Evolutionary conservation across 192 early-diverging fungal species (phyloP).

Genomic region (Neocallimastix lanati): DNA sequence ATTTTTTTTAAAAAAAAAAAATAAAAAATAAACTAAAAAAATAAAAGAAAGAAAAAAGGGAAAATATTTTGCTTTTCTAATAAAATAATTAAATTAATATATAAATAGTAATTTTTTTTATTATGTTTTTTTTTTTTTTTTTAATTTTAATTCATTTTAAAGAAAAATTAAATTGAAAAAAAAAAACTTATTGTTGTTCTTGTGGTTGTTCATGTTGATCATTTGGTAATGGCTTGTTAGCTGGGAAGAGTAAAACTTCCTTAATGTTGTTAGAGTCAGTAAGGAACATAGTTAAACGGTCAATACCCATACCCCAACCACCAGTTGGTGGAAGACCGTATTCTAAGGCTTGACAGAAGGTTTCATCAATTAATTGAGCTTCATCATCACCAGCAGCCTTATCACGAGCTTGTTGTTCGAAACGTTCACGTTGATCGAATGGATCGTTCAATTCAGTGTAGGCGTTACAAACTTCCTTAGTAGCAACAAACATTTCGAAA

Average conservation of each 20-base stretch:
- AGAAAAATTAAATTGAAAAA: conserved; percentile 12
- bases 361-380: conserved; percentile 94
- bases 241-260: conserved; percentile 55
- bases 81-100: no score
- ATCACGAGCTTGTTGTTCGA: conserved; percentile 90
- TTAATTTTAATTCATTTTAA: not conserved
- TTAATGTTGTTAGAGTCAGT: conserved; percentile 97
- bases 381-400: conserved; percentile 98
- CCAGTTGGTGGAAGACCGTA: conserved; percentile 93
- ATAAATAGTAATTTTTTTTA: no score
- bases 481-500: conserved; percentile 95
- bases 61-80: no score
- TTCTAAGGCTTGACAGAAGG: conserved; percentile 88
- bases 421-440: conserved; percentile 93
- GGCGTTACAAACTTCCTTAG: conserved; percentile 97
- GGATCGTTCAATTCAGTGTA: conserved; percentile 99
- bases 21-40: no score
- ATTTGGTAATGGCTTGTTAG: not conserved
- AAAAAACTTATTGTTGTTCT: conserved; percentile 36
- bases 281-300: conserved; percentile 96
- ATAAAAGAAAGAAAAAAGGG: no score
- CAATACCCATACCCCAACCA: conserved; percentile 87
- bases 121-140: no score
- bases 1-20: no score
- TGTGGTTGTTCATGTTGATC: not conserved